phyloP scores from a whole-genome alignment of 805 yeast species.

The Candida broadrunensis region DNA sequence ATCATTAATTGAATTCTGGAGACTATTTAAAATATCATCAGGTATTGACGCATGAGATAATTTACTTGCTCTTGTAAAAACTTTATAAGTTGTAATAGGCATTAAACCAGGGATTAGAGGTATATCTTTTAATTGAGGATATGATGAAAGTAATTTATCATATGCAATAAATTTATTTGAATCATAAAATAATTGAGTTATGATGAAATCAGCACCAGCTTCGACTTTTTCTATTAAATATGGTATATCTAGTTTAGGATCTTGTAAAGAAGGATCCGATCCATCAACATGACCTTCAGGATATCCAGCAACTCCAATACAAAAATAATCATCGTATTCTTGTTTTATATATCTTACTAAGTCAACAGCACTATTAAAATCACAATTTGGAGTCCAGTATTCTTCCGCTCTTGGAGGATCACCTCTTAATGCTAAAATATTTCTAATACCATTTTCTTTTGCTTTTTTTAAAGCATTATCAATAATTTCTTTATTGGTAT shows the following conservation, averaged over 20 bases:
- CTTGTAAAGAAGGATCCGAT: constrained; percentile 62
- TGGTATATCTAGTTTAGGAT: constrained; percentile 68
- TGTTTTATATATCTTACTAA: constrained; percentile 75
- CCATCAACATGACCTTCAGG: constrained; percentile 98
- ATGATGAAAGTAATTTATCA: constrained; percentile 49
- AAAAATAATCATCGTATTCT: constrained; percentile 75
- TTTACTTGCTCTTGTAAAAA: constrained; percentile 85
- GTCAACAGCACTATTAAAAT: constrained; percentile 79
- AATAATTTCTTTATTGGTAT: constrained; percentile 72
- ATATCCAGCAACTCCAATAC: constrained; percentile 96
- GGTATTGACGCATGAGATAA: constrained; percentile 87
- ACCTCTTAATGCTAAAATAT: constrained; percentile 90
- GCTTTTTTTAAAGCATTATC: constrained; percentile 78
- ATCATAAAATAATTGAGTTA: constrained; percentile 90
- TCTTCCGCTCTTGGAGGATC: constrained; percentile 87
- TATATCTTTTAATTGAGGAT: constrained; percentile 41
- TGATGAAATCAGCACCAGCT: constrained; percentile 93
- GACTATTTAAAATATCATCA: constrained; percentile 41
- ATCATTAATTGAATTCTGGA: constrained; percentile 55
- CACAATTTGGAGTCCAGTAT: constrained; percentile 52
- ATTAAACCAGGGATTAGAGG: constrained; percentile 83
- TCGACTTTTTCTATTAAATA: constrained; percentile 77
- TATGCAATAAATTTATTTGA: constrained; percentile 70
- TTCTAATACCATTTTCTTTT: constrained; percentile 72
- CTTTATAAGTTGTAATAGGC: constrained; percentile 84